Evolutionary conservation across 1,284 basidiomycete genomes (phyloP), one percentile per base, ranked within the genome.

Genomic region (Golubevia pallescens): DNA sequence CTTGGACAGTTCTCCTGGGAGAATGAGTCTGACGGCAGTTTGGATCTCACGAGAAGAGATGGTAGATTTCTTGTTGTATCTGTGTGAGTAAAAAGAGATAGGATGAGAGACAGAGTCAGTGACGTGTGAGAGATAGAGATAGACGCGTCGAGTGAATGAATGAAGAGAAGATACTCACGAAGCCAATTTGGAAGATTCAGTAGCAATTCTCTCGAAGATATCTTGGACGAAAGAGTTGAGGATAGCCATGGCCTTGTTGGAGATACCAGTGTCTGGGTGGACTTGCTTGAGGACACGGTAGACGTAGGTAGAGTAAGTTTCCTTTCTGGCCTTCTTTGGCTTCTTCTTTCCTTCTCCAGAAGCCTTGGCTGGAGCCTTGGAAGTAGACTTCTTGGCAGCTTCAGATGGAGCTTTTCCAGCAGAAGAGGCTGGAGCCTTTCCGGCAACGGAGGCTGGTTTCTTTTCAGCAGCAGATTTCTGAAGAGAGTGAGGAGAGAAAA

Each of bases 1-100:
- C 89, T 92, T 93, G 78, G 90, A 90, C 64, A 92, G 88, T 86
- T 92, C 91, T 86, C 90, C 91, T 64, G 82, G 82, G 56, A 85
- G 77, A 68, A 85, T 85, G 59, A 85, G 76, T 34, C 82, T 80
- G 58, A 83, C 82, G 34, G 76, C 81, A 13, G 83, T 86, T 76
- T 86, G 85, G 71, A 86, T 86, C 81, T 86, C 84, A 71, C 82
- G 82, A 71, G 84, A 84, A 57, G 81, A 81, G 80, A 86, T 85
- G 73, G 82, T 85, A 63, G 75, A 78, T 75, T 83, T 82, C 80
- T 85, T 85, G 81, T 85, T 85, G 82, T 83, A 83, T 28, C 10
- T n/a, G n/a, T n/a, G n/a, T 61, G 8, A 51, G 28, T 28, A 28
- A 28, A 28, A 28, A 28, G 28, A 28, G 28, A 28, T 28, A 28